Base-by-base conservation (phyloP, 352 stramenopile species). In the Thalassiosira exigua region DNA sequence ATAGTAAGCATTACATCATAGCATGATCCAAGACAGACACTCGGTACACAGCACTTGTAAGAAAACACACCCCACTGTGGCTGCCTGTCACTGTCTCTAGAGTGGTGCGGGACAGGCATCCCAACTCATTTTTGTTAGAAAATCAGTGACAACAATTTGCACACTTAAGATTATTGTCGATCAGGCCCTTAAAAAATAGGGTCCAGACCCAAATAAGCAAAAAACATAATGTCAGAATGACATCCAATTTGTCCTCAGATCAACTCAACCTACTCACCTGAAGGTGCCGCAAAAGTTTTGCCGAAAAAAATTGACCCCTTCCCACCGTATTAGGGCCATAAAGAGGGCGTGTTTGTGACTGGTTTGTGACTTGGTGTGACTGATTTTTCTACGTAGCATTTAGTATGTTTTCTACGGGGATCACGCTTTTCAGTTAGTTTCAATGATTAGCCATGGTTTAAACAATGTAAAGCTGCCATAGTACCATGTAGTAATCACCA, bases 301-400 rank as follows among this genome's bases (percentile, higher is more conserved):
- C 7, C 36, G 14, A 44, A 44, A 44, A 44, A n/a, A 44, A 44
- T 44, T 14, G 36, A 44, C 36, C 36, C 7, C 36, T 14, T 44
- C 36, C 7, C 14, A 14, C 36, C 36, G 7, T 14, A 44, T 14
- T 44, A 44, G 36, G 36, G 36, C 36, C 36, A 7, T 14, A 44
- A 44, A 44, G 36, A 44, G 36, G 36, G 7, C 14, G 36, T 14
- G 36, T 44, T 44, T 44, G 36, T 44, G 36, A 44, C 36, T 44
- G 36, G 36, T 44, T 44, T 44, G 36, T 44, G n/a, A n/a, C n/a
- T n/a, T n/a, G n/a, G n/a, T n/a, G n/a, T n/a, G 36, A 44, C 36
- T 44, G 14, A 14, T 14, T 7, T 44, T 7, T 14, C 36, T 44
- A 44, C 36, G 36, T 44, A 44, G 36, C 7, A 44, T 14, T 44